Percentiles rank a stretch among this genome's conserved stretches.
phyloP scores from a whole-genome alignment of 352 stramenopile genomes.

The Elongisporangium undulatum region DNA sequence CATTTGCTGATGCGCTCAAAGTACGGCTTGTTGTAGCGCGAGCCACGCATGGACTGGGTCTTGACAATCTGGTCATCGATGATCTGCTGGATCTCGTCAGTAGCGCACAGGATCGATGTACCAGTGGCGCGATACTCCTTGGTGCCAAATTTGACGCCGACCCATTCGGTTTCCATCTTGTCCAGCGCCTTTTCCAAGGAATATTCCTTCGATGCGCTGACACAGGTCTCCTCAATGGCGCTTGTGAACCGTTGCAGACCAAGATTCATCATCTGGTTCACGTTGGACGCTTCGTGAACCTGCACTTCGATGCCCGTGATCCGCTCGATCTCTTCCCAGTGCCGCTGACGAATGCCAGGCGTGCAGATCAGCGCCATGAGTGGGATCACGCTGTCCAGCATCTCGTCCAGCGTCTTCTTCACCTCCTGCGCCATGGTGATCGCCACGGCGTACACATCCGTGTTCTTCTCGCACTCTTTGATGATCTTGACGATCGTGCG shows the following conservation, averaged over 20 bases:
- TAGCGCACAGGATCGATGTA: slow-evolving; percentile 88
- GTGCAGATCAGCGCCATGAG: slow-evolving; percentile 92
- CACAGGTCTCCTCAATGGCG: slow-evolving; percentile 91
- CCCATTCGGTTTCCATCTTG: slow-evolving; percentile 93
- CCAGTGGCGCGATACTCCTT: slow-evolving; percentile 93
- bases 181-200: slow-evolving; percentile 91
- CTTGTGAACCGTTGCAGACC: slow-evolving; percentile 79
- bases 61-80: slow-evolving; percentile 96
- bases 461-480: slow-evolving; percentile 90
- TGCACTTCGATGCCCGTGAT: slow-evolving; percentile 87
- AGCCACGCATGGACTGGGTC: slow-evolving; percentile 93
- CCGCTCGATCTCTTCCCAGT: slow-evolving; percentile 91
- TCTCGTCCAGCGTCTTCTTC: slow-evolving; percentile 81
- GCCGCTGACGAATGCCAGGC: slow-evolving; percentile 87
- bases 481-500: slow-evolving; percentile 87
- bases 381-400: slow-evolving; percentile 87
- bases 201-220: slow-evolving; percentile 93
- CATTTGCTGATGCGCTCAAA: slow-evolving; percentile 83
- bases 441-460: slow-evolving; percentile 71
- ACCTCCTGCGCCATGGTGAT: slow-evolving; percentile 79
- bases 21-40: slow-evolving; percentile 92
- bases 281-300: slow-evolving; percentile 87
- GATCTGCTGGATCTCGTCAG: slow-evolving; percentile 91
- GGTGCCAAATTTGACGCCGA: slow-evolving; percentile 89
- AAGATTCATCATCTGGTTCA: slow-evolving; percentile 90